Evolutionary conservation across 805 yeast genomes (phyloP).

Genomic region (Nematodospora valgi): DNA sequence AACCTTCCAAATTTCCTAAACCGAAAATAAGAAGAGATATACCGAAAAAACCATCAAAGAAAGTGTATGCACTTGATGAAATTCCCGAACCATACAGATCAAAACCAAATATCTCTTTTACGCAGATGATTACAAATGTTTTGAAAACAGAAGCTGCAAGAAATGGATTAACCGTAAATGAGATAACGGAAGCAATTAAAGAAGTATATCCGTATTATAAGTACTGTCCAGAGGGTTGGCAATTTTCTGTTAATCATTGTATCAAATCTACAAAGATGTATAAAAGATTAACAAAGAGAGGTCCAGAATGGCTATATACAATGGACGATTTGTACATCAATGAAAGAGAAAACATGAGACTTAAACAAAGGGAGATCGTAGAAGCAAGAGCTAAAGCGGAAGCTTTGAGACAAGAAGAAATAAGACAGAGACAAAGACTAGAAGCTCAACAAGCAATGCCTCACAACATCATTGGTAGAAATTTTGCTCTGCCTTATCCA

Average conservation of each 20-base stretch:
- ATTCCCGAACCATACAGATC: conserved; percentile 84
- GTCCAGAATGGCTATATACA: conserved; percentile 84
- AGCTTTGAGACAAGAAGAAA: conserved; percentile 49
- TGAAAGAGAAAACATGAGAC: conserved; percentile 73
- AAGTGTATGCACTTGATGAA: conserved; percentile 72
- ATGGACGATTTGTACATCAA: conserved; percentile 80
- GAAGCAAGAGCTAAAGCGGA: conserved; percentile 58
- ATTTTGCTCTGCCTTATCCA: conserved; percentile 24
- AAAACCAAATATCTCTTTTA: conserved; percentile 81
- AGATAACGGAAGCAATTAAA: conserved; percentile 82
- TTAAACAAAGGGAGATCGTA: conserved; percentile 60
- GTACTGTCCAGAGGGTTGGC: conserved; percentile 98
- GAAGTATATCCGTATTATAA: conserved; percentile 87
- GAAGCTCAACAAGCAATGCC: conserved; percentile 23
- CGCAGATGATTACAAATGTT: conserved; percentile 77
- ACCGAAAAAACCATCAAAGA: conserved; percentile 52
- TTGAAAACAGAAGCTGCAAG: conserved; percentile 62
- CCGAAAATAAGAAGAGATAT: conserved; percentile 30
- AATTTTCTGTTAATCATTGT: conserved; percentile 87
- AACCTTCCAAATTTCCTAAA: conserved; percentile 28
- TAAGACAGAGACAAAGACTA: conserved; percentile 40
- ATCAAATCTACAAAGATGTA: conserved; percentile 83
- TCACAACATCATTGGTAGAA: conserved; percentile 23
- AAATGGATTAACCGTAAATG: conserved; percentile 62
- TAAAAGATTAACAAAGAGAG: conserved; percentile 50